Percentiles rank a stretch among this genome's conserved stretches.
phyloP scores from a whole-genome alignment of 2,329 filamentous ascomycete genomes.

The Fusarium subtropicale region DNA sequence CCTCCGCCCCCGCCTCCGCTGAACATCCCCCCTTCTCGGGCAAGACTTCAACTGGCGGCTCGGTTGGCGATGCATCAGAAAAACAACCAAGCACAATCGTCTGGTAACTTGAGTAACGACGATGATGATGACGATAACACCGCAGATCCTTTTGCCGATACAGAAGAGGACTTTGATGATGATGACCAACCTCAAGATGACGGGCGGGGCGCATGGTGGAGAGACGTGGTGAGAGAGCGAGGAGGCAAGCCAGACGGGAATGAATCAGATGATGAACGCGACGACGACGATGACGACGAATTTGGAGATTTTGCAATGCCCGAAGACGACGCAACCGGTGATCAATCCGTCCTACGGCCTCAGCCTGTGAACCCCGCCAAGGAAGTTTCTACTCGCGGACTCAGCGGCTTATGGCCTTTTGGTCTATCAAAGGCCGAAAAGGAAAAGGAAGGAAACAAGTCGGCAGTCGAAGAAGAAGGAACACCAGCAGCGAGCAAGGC shows the following conservation, averaged over 20 bases:
- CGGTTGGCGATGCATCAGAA: constrained; percentile 82
- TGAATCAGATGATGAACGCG: constrained; percentile 63
- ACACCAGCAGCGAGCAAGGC: constrained; percentile 42
- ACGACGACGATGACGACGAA: constrained; percentile 70
- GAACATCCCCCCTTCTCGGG: constrained; percentile 87
- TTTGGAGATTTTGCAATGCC: constrained; percentile 77
- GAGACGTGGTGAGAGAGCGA: constrained; percentile 53
- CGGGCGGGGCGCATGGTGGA: constrained; percentile 62
- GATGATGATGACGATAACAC: constrained; percentile 57
- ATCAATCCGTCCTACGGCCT: constrained; percentile 63
- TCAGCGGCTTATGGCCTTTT: constrained; percentile 70
- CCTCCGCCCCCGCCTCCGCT: constrained; percentile 80
- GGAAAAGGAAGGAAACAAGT: constrained; percentile 44
- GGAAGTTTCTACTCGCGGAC: constrained; percentile 52
- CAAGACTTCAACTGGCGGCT: constrained; percentile 89
- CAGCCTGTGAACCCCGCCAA: constrained; percentile 64
- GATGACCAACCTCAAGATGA: constrained; percentile 53
- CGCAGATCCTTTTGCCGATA: constrained; percentile 61
- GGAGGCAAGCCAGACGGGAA: constrained; percentile 59
- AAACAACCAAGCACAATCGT: constrained; percentile 63
- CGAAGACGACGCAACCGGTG: constrained; percentile 58
- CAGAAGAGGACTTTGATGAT: constrained; percentile 66
- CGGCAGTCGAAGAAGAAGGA: constrained; percentile 42
- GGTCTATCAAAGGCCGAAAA: constrained; percentile 56
- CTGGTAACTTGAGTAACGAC: constrained; percentile 55